Base-by-base conservation (phyloP, 2,329 filamentous ascomycete species). In the Parastagonospora avenae region DNA sequence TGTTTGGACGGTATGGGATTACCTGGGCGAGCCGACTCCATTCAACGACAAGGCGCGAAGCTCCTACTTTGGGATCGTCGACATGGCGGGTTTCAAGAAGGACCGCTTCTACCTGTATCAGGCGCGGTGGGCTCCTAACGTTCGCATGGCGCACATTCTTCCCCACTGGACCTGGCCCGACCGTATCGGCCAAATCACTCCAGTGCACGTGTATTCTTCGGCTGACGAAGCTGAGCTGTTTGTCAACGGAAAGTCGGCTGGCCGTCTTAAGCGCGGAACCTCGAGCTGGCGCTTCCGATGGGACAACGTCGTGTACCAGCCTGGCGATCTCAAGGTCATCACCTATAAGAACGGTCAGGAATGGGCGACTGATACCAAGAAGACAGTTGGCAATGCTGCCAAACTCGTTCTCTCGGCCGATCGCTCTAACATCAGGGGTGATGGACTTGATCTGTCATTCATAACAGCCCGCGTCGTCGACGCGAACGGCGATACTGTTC, bases 151-250 rank as follows among this genome's bases (percentile, higher is more conserved):
- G 3, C 80, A 83, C 56, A 77, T 84, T 15, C 72, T 83, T 0
- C 81, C 81, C 2, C 81, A 84, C 61, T 84, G 81, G 81, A 82
- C 72, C 12, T 84, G 80, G 80, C 77, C 79, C 0, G 75, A 77
- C 8, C 68, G 80, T 0, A 72, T 72, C 1, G 79, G 80, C 1
- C 54, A 75, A 49, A 70, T 77, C 1, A 83, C 81, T 3, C 82
- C 81, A 0, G 80, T 84, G 1, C 81, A 84, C 56, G 80, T 82
- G 1, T 83, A 82, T 54, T 74, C 80, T 0, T 67, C 76, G 0
- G 81, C 68, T 2, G 79, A 82, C 52, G 79, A 82, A 57, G 82
- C 80, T 2, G 81, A 84, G 70, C 65, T 84, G 1, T 83, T 82
- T 54, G 59, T 84, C 8, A 84, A 83, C 45, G 80, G 78, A 1